Evolutionary conservation across 2,329 filamentous ascomycete genomes (phyloP).

Genomic region (Sphaerulina populicola): DNA sequence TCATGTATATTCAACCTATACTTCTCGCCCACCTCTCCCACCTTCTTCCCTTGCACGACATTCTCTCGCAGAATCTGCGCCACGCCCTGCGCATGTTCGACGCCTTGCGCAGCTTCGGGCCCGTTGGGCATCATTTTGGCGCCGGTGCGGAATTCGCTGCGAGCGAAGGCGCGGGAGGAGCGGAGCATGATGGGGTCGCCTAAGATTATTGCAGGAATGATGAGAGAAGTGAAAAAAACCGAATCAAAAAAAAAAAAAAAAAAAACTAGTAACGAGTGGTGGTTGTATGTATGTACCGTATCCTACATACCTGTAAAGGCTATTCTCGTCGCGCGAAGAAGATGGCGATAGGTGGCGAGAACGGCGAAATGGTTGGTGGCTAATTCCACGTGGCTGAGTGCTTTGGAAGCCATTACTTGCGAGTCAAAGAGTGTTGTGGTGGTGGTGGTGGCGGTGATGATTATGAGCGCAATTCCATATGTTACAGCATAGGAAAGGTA

Average conservation of each 20-base stretch:
- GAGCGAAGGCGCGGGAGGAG: conserved; percentile 65
- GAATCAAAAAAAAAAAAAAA: no score
- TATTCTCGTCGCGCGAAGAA: conserved; percentile 70
- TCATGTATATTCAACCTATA: conserved; percentile 77
- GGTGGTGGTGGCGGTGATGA: no score
- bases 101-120: conserved; percentile 53
- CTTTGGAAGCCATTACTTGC: conserved; percentile 8
- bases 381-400: conserved; percentile 18
- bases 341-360: conserved; percentile 66
- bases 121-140: conserved; percentile 51
- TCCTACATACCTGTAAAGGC: conserved; percentile 85
- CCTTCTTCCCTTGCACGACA: conserved; percentile 65
- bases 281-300: neutral
- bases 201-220: conserved; percentile 32
- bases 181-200: conserved; percentile 61
- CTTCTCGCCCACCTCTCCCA: conserved; percentile 20
- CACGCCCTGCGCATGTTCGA: conserved; percentile 74
- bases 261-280: no score
- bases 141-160: conserved; percentile 63
- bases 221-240: no score
- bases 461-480: conserved; percentile 7
- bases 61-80: conserved; percentile 73
- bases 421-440: no score
- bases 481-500: neutral
- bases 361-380: conserved; percentile 47